These are phyloP conservation scores for Exophiala oligosperma DNA, from an alignment of 2,329 filamentous ascomycete species.

Conservation along the genomic window DNA sequence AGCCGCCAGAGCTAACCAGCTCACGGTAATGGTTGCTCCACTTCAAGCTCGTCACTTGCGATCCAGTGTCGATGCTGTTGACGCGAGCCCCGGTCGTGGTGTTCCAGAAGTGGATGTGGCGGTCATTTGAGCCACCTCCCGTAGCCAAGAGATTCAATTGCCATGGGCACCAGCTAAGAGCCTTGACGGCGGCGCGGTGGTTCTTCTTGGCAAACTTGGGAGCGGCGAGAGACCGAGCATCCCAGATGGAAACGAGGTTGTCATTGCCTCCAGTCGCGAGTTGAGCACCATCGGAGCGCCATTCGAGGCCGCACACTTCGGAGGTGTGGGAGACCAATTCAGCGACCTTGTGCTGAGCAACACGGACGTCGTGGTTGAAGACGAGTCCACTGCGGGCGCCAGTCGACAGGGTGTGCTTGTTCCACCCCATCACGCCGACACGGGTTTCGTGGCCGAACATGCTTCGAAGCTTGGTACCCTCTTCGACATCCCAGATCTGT, in stretches of 20 bases:
- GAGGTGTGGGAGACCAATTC: conserved; percentile 97
- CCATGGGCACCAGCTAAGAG: conserved; percentile 98
- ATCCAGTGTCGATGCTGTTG: conserved; percentile 98
- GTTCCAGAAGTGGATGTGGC: conserved; percentile 99
- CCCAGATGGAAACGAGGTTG: conserved; percentile 99
- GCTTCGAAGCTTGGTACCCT: conserved; percentile 91
- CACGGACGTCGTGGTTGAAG: conserved; percentile 90
- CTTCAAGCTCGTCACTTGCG: conserved; percentile 91
- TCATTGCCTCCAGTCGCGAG: conserved; percentile 97
- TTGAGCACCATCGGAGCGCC: conserved; percentile 94
- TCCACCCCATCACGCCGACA: conserved; percentile 98
- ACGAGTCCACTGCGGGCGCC: conserved; percentile 92
- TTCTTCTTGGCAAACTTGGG: conserved; percentile 99
- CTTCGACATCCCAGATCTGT: conserved; percentile 77
- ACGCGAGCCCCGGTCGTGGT: conserved; percentile 94
- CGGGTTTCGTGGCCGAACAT: conserved; percentile 98
- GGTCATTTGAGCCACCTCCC: conserved; percentile 92
- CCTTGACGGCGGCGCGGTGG: conserved; percentile 98
- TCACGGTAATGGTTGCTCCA: conserved; percentile 98
- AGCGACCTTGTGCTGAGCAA: conserved; percentile 96
- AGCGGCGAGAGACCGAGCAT: conserved; percentile 85
- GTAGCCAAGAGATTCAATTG: conserved; percentile 96
- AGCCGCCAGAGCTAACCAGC: conserved; percentile 95
- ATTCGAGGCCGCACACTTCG: conserved; percentile 96
- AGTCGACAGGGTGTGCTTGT: conserved; percentile 95